Percentiles rank a stretch among this genome's conserved stretches.
Evolutionary conservation across 805 yeast genomes (phyloP).

Genomic region (Ogataea minuta): DNA sequence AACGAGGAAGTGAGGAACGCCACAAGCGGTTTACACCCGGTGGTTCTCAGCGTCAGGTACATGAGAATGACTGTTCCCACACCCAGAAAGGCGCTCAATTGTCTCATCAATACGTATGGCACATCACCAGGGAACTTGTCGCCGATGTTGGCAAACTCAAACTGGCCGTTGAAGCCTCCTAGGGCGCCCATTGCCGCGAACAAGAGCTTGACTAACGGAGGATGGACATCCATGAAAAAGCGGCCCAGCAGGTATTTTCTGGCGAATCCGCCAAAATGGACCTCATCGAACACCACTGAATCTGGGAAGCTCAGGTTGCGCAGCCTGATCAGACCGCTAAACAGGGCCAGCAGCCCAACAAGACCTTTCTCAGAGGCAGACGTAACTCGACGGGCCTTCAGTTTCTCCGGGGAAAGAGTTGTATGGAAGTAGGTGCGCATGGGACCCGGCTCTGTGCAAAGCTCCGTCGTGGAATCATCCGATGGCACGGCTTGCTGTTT

Average conservation of each 20-base stretch:
- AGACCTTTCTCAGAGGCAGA: conserved; percentile 39
- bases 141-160: conserved; percentile 66
- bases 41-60: conserved; percentile 66
- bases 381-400: conserved; percentile 40
- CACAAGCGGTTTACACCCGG: conserved; percentile 67
- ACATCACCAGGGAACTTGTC: conserved; percentile 53
- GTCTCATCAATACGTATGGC: conserved; percentile 71
- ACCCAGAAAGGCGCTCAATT: conserved; percentile 66
- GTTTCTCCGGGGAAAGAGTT: conserved; percentile 42
- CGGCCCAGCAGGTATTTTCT: conserved; percentile 73
- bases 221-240: conserved; percentile 85
- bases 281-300: conserved; percentile 95
- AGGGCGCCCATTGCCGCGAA: conserved; percentile 67
- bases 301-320: conserved; percentile 62
- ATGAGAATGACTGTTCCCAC: conserved; percentile 61
- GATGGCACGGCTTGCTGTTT: conserved; percentile 1
- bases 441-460: conserved; percentile 49
- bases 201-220: conserved; percentile 80
- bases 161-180: conserved; percentile 72
- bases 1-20: conserved; percentile 56
- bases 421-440: conserved; percentile 54
- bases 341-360: conserved; percentile 38
- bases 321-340: conserved; percentile 61
- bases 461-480: conserved; percentile 37
- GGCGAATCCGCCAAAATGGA: conserved; percentile 98